Evolutionary conservation across 1,284 basidiomycete species (phyloP).

Genomic region (Leccinum solheimii): DNA sequence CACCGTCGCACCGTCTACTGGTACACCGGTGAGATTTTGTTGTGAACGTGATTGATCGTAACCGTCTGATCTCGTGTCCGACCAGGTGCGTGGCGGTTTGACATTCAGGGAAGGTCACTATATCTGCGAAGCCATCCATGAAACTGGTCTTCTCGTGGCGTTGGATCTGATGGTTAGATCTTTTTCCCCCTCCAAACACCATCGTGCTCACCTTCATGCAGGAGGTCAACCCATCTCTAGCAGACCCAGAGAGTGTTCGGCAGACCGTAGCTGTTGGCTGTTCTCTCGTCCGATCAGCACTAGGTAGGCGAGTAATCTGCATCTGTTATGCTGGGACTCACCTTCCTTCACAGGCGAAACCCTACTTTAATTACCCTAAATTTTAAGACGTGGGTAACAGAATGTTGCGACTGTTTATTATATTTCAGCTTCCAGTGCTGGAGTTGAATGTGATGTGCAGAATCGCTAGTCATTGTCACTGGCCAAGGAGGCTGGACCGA

Average conservation of each 20-base stretch:
- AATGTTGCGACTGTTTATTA: background rate
- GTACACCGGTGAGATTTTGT: slow-evolving; percentile 70
- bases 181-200: background rate
- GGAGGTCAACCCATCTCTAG: slow-evolving; percentile 96
- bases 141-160: slow-evolving; percentile 91
- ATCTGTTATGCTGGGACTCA: slow-evolving; percentile 12
- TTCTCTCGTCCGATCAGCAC: slow-evolving; percentile 85
- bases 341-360: slow-evolving; percentile 28
- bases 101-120: slow-evolving; percentile 98
- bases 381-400: slow-evolving; percentile 6
- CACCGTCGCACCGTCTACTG: slow-evolving; percentile 92
- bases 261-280: slow-evolving; percentile 95
- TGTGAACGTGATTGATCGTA: background rate
- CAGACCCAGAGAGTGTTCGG: slow-evolving; percentile 68
- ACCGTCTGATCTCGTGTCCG: background rate
- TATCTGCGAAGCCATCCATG: slow-evolving; percentile 92
- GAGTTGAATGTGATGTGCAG: background rate
- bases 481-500: background rate
- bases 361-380: slow-evolving; percentile 21
- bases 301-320: slow-evolving; percentile 58
- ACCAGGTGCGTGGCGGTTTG: slow-evolving; percentile 86
- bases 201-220: slow-evolving; percentile 35
- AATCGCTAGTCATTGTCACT: no score
- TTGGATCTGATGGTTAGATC: slow-evolving; percentile 84
- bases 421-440: background rate